Evolutionary conservation across 83 land plant species (phyloP).

Genomic region (Thuja plicata): DNA sequence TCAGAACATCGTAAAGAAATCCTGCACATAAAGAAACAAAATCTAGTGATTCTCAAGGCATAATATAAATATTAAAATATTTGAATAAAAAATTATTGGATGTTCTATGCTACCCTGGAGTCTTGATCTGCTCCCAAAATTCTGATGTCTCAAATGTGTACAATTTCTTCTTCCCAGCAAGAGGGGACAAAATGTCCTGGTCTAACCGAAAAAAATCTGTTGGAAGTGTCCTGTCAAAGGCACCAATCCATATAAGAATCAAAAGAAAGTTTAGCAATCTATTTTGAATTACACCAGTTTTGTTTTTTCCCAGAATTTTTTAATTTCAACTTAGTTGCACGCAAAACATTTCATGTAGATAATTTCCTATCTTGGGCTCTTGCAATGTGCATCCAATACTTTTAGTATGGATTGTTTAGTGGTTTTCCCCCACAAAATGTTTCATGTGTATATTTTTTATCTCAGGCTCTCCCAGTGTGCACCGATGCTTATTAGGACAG

Average conservation of each 20-base stretch:
- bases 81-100: not conserved
- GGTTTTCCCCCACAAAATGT: not conserved
- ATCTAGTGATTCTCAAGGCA: not conserved
- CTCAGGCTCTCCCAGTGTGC: not conserved
- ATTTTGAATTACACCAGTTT: not conserved
- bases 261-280: not conserved
- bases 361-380: not conserved
- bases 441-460: not conserved
- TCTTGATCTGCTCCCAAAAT: slow-evolving; percentile 98
- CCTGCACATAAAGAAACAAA: slow-evolving; percentile 36
- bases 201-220: slow-evolving; percentile 88
- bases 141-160: slow-evolving; percentile 88
- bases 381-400: not conserved
- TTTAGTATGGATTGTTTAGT: too few relatives aligned
- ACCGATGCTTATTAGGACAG: not conserved
- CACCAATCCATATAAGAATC: slow-evolving; percentile 11
- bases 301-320: not conserved
- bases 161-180: slow-evolving; percentile 94
- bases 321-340: not conserved
- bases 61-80: not conserved
- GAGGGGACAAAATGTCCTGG: slow-evolving; percentile 92
- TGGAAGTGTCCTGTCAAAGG: slow-evolving; percentile 56
- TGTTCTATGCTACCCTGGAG: slow-evolving; percentile 72
- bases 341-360: not conserved
- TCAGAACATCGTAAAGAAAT: slow-evolving; percentile 93